phyloP scores from a whole-genome alignment of 306 rosid species.

The Begonia peltatifolia region DNA sequence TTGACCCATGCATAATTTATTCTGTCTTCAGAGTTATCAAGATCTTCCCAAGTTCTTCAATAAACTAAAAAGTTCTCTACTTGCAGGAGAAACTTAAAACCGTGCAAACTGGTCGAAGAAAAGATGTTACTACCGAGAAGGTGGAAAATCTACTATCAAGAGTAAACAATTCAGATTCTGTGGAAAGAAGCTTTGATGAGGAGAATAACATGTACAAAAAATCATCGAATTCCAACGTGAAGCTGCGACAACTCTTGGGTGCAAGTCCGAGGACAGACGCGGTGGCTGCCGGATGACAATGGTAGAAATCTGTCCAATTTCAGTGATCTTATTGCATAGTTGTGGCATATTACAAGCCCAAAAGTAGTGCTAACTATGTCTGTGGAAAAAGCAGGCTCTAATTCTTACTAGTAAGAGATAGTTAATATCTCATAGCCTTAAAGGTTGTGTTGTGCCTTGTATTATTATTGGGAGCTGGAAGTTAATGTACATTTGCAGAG shows the following conservation, averaged over 20 bases:
- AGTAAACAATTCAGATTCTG: constrained; percentile 47
- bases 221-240: constrained; percentile 47
- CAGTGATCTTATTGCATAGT: constrained; percentile 34
- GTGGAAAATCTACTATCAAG: constrained; percentile 65
- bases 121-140: constrained; percentile 39
- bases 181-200: constrained; percentile 38
- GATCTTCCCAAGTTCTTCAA: constrained; percentile 3
- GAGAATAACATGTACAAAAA: constrained; percentile 51
- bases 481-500: constrained; percentile 43
- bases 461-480: constrained; percentile 11
- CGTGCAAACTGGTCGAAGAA: constrained; percentile 36
- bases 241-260: constrained; percentile 82
- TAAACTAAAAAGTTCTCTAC: constrained; percentile 8
- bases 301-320: constrained; percentile 13
- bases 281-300: constrained; percentile 65
- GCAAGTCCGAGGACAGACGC: constrained; percentile 73
- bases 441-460: background rate
- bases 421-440: no score
- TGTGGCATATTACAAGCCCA: constrained; percentile 96
- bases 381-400: constrained; percentile 35
- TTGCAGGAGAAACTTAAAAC: constrained; percentile 62
- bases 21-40: background rate
- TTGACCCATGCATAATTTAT: background rate
- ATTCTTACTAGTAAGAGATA: constrained; percentile 16
- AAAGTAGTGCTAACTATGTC: constrained; percentile 66